phyloP scores from a whole-genome alignment of 2,329 filamentous ascomycete species.

The Sporothrix pallida region DNA sequence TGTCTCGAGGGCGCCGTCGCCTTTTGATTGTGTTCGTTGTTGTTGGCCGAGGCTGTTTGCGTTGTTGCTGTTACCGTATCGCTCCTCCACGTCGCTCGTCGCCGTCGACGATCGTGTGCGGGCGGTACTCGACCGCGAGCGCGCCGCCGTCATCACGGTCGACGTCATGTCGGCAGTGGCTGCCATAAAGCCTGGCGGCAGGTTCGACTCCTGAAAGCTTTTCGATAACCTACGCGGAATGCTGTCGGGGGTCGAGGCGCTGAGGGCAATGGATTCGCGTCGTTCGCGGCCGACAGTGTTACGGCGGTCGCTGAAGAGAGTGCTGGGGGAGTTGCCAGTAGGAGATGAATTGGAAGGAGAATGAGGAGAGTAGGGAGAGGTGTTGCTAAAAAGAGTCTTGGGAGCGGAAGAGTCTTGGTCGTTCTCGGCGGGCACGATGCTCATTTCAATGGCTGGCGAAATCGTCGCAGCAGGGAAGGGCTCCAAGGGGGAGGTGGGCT shows the following conservation, averaged over 20 bases:
- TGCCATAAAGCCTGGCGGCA: conserved; percentile 56
- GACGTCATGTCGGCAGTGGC: conserved; percentile 55
- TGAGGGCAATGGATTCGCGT: conserved; percentile 35
- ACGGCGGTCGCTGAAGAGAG: conserved; percentile 9
- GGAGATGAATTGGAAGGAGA: neutral
- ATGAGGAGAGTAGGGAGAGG: neutral
- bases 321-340: neutral
- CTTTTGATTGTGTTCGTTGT: conserved; percentile 11
- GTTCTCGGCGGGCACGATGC: conserved; percentile 18
- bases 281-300: conserved; percentile 33
- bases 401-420: neutral
- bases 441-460: conserved; percentile 30
- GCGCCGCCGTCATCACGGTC: conserved; percentile 43
- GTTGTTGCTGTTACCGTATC: neutral
- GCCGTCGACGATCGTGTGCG: conserved; percentile 33
- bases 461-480: conserved; percentile 18
- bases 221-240: conserved; percentile 38
- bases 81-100: conserved; percentile 30
- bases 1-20: conserved; percentile 27
- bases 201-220: conserved; percentile 53
- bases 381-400: neutral
- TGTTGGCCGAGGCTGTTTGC: neutral
- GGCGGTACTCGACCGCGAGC: conserved; percentile 30
- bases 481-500: conserved; percentile 26
- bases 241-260: conserved; percentile 30